phyloP scores from a whole-genome alignment of 140 eudicot species.

The Erigeron philadelphicus region DNA sequence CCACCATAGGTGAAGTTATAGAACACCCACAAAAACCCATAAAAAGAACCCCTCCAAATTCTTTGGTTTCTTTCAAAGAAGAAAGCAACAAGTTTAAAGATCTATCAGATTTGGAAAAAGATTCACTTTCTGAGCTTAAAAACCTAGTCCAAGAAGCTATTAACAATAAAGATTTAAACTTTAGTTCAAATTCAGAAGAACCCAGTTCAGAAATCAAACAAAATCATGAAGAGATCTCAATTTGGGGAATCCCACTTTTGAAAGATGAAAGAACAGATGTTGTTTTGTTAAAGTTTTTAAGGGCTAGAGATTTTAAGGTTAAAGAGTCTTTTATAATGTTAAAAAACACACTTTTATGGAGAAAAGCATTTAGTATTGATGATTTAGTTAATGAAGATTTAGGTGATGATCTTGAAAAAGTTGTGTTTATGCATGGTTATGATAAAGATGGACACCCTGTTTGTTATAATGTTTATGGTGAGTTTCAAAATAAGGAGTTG shows the following conservation, averaged over 20 bases:
- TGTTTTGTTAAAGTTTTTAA: conserved; percentile 41
- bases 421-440: conserved; percentile 55
- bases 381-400: conserved; percentile 39
- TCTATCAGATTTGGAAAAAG: conserved; percentile 39
- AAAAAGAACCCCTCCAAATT: conserved; percentile 32
- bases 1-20: conserved; percentile 20
- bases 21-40: conserved; percentile 31
- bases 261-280: conserved; percentile 49
- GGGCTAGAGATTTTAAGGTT: conserved; percentile 49
- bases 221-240: conserved; percentile 32
- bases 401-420: conserved; percentile 57
- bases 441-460: conserved; percentile 62
- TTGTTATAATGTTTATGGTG: conserved; percentile 65
- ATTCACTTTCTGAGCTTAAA: conserved; percentile 36
- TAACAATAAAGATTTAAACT: conserved; percentile 22
- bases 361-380: conserved; percentile 48
- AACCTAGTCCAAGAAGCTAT: conserved; percentile 30
- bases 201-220: conserved; percentile 32
- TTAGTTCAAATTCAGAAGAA: conserved; percentile 21
- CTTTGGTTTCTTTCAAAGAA: conserved; percentile 48
- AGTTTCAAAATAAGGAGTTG: conserved; percentile 50
- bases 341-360: conserved; percentile 44
- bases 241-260: conserved; percentile 51
- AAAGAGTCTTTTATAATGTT: conserved; percentile 42
- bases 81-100: conserved; percentile 42